Percentiles rank a stretch among this genome's conserved stretches.
Conservation (phyloP, 1,284 basidiomycete species). For the Cystobasidiaceae sp. region DNA sequence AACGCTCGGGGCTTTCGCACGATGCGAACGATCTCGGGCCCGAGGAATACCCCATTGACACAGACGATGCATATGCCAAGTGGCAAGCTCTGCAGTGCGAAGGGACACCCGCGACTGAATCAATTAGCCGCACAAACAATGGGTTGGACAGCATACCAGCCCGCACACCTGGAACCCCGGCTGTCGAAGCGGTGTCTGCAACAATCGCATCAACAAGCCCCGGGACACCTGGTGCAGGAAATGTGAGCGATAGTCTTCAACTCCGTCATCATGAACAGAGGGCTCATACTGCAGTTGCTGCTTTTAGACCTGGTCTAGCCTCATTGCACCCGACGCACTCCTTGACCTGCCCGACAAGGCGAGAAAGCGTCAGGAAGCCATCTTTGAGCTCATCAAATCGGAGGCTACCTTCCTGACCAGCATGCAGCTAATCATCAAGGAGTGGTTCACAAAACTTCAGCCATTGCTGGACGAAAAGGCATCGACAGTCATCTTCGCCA, state of each 20-base stretch:
- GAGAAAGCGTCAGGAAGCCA: conserved; percentile 78
- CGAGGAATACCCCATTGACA: conserved; percentile 18
- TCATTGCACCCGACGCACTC: conserved; percentile 75
- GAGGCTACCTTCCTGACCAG: conserved; percentile 83
- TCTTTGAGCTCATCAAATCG: conserved; percentile 86
- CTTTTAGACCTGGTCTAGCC: conserved; percentile 77
- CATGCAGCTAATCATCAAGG: conserved; percentile 75
- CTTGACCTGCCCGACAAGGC: conserved; percentile 69
- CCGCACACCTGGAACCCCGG: too few relatives aligned
- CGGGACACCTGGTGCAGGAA: too few relatives aligned
- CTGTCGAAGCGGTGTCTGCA: too few relatives aligned
- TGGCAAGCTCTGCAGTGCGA: conserved; percentile 56
- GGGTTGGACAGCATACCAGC: too few relatives aligned
- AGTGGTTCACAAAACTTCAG: conserved; percentile 77
- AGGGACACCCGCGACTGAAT: conserved; percentile 2
- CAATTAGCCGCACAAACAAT: not conserved
- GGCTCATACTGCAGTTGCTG: too few relatives aligned
- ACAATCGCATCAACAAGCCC: too few relatives aligned
- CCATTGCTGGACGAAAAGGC: conserved; percentile 70
- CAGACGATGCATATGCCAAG: conserved; percentile 84
- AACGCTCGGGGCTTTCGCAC: too few relatives aligned
- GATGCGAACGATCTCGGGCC: not conserved
- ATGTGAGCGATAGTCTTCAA: too few relatives aligned
- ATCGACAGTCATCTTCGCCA: conserved; percentile 78
- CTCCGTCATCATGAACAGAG: too few relatives aligned